Base-by-base conservation (phyloP, 768 basidiomycete species). In the Auriscalpium microsporum region DNA sequence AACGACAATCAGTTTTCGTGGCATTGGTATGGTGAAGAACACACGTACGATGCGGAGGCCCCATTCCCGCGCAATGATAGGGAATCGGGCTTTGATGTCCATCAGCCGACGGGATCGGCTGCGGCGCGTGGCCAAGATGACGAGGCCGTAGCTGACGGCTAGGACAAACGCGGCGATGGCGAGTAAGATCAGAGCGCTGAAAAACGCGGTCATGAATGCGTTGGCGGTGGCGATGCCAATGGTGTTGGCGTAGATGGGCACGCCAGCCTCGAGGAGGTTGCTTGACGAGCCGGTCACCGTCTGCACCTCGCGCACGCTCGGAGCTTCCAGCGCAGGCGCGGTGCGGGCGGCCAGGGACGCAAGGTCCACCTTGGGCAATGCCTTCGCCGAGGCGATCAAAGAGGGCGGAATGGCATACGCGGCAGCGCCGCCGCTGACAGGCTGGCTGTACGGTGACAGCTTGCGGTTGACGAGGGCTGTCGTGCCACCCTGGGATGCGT, bases 181-280 rank as follows among this genome's bases (percentile, higher is more conserved):
- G 55, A 85, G 69, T 37, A 89, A 65, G 52, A 90, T 81, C 62
- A 97, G 77, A 10, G 75, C 74, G 48, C 80, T 73, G 45, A 94
- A 71, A 69, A 96, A 94, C n/a, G 84, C 72, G 5, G 91, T 94
- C 79, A 90, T 87, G 72, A 91, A 96, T 8, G 87, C 87, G 70
- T 96, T 94, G 53, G 86, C 87, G 0, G 85, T 86, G 10, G 87
- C 83, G 56, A 97, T 87, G 53, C 83, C 80, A 23, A 90, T 69
- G 13, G 81, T 79, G 64, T 87, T 92, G 58, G 82, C 83, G 62
- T 85, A 94, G 35, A 89, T 86, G 4, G 92, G 90, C 21, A 95
- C 70, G 19, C 92, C 94, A 17, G 87, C 86, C 59, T 86, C 73
- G 17, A 94, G 78, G 37, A 87, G 71, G 67, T 90, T 87, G 21